Evolutionary conservation across 805 yeast genomes (phyloP), one percentile per base, ranked within the genome.

Genomic region (Barnettozyma sucrosica): DNA sequence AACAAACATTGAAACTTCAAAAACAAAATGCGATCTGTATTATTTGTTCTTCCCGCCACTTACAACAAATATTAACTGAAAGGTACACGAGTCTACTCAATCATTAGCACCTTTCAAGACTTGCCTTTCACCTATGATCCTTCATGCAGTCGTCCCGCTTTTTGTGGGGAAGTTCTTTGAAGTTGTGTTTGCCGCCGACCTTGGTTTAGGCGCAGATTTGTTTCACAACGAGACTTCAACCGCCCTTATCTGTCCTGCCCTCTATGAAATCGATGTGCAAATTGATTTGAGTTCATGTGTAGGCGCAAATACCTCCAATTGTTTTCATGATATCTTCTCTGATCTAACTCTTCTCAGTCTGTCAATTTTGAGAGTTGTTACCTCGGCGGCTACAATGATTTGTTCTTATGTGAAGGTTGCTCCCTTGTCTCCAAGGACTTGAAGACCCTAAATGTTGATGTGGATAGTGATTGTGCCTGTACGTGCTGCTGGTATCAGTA

Each of bases 391-490:
- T 58, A 44, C 36, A 41, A 50, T 10, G 62, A 59, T 43, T 24
- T 40, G 9, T 58, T 47, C 26, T 39, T 59, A 28, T 58, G 62
- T 44, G 64, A 59, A 41, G 64, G 64, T 3, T 58, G 62, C 36
- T 55, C 60, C 1, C 49, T 51, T 37, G 56, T 55, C 2, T 47
- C 52, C 7, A n/a, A 20, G 2, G 45, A 36, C 6, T n/a, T 28
- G 7, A 24, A 46, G 19, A 5, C 23, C 2, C 20, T 46, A 40
- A 18, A 19, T 36, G 43, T 34, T 2, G 44, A 43, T 9, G 36
- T 47, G 3, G 59, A 55, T 20, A 5, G 50, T 11, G 60, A 57
- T n/a, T 59, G 63, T 41, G 45, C 52, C 7, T 57, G 61, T 36
- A 50, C 62, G 2, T 59, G 62, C 36, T 57, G 59, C 28, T 55